Percentiles rank a stretch among this genome's conserved stretches.
phyloP scores from a whole-genome alignment of 2,329 filamentous ascomycete species.

The Fusarium denticulatum region DNA sequence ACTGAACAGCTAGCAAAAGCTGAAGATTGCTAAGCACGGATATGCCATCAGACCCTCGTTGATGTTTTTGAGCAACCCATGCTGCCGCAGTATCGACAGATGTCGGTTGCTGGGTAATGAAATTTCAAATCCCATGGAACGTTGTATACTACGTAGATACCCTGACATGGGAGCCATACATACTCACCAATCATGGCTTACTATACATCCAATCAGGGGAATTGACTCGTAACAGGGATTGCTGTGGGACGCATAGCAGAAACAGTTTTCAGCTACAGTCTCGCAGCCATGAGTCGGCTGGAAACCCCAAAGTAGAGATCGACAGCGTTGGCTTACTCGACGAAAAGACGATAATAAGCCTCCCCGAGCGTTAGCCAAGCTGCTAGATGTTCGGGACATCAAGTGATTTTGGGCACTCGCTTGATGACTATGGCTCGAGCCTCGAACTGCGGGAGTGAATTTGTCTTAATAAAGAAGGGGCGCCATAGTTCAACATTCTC shows the following conservation, averaged over 20 bases:
- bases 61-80: background rate
- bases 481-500: conserved; percentile 2
- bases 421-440: background rate
- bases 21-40: background rate
- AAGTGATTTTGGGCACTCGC: conserved; percentile 2
- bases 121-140: background rate
- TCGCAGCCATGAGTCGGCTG: conserved; percentile 6
- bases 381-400: conserved; percentile 6
- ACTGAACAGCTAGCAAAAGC: background rate
- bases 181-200: background rate
- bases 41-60: background rate
- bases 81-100: background rate
- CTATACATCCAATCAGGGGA: background rate
- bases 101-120: background rate
- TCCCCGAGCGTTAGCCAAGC: conserved; percentile 9
- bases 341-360: conserved; percentile 4
- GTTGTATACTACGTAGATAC: background rate
- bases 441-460: background rate
- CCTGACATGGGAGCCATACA: background rate
- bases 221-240: background rate
- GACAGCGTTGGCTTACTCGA: conserved; percentile 7
- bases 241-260: background rate
- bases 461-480: background rate
- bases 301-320: conserved; percentile 15
- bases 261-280: conserved; percentile 1